Conservation (phyloP, 805 yeast species). For the Metschnikowia rubicola region DNA sequence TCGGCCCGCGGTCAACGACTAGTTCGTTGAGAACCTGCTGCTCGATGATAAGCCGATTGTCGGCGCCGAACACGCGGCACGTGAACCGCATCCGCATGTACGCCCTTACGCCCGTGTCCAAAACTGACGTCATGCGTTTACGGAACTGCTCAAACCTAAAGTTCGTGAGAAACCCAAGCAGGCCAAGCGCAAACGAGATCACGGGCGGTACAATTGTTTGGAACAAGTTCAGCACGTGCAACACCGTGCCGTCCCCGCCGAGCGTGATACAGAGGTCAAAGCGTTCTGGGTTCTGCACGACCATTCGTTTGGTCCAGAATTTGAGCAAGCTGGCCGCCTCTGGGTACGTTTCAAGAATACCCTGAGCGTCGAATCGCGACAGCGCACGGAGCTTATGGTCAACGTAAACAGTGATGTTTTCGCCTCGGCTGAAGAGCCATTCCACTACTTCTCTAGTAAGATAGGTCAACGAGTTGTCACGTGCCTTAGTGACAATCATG, state of each 20-base stretch:
- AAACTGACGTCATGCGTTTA: conserved; percentile 50
- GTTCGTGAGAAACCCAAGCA: conserved; percentile 56
- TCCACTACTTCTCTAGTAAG: conserved; percentile 76
- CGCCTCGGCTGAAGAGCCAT: conserved; percentile 54
- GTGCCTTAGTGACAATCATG: conserved; percentile 84
- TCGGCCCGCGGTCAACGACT: conserved; percentile 90
- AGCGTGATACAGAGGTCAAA: conserved; percentile 44
- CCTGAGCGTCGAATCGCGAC: conserved; percentile 58
- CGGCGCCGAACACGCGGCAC: conserved; percentile 59
- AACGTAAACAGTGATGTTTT: conserved; percentile 56
- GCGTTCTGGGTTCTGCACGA: conserved; percentile 40
- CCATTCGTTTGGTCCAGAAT: conserved; percentile 68
- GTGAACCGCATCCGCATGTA: conserved; percentile 85
- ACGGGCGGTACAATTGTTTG: conserved; percentile 48
- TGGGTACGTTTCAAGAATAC: conserved; percentile 47
- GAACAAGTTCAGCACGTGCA: conserved; percentile 40
- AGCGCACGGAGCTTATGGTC: conserved; percentile 64
- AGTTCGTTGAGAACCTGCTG: conserved; percentile 86
- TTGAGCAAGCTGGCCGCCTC: conserved; percentile 44
- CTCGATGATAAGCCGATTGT: conserved; percentile 54
- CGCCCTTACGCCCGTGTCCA: conserved; percentile 67
- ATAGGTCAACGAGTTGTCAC: conserved; percentile 74
- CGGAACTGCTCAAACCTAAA: conserved; percentile 75
- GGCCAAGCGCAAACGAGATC: conserved; percentile 43
- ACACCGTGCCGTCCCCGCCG: conserved; percentile 47